phyloP scores from a whole-genome alignment of 768 basidiomycete species.

The Daedaleopsis sinensis region DNA sequence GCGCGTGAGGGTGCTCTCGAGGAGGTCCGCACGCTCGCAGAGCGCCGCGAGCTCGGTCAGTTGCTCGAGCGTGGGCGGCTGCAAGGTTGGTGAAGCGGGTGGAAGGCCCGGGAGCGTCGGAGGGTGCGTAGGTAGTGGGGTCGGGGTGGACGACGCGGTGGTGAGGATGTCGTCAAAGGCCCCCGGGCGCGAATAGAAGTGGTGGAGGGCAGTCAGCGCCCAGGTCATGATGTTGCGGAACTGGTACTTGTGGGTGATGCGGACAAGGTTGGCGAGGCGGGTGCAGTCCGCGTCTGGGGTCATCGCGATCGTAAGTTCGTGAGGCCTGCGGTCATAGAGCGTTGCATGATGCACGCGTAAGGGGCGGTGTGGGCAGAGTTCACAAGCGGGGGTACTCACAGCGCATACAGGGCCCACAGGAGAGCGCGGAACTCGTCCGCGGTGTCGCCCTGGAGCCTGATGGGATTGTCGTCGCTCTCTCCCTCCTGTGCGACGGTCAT shows the following conservation, averaged over 20 bases:
- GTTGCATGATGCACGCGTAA: neutral
- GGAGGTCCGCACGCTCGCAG: conserved; percentile 48
- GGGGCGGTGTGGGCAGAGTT: neutral
- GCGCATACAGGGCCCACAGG: conserved; percentile 54
- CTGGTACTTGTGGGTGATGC: conserved; percentile 52
- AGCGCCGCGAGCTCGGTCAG: conserved; percentile 56
- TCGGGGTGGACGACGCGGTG: conserved; percentile 2
- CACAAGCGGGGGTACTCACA: conserved; percentile 41
- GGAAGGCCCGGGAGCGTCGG: conserved; percentile 20
- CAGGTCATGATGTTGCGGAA: conserved; percentile 49
- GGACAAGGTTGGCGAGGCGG: conserved; percentile 48
- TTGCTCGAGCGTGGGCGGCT: conserved; percentile 43
- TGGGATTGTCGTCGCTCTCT: conserved; percentile 51
- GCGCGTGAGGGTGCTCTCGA: conserved; percentile 42
- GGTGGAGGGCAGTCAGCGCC: conserved; percentile 44
- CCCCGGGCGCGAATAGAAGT: conserved; percentile 37
- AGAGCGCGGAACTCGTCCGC: conserved; percentile 55
- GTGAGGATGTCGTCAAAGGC: conserved; percentile 32
- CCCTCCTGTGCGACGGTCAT: conserved; percentile 43
- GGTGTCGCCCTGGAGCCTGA: conserved; percentile 48
- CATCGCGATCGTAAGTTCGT: conserved; percentile 48
- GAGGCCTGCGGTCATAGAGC: conserved; percentile 39
- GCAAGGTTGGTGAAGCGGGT: neutral
- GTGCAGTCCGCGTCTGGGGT: conserved; percentile 46
- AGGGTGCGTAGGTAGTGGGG: conserved; percentile 18